These are phyloP conservation scores for Mucor plumbeus DNA, from an alignment of 371 early-diverging fungal species.

Conservation along the genomic window DNA sequence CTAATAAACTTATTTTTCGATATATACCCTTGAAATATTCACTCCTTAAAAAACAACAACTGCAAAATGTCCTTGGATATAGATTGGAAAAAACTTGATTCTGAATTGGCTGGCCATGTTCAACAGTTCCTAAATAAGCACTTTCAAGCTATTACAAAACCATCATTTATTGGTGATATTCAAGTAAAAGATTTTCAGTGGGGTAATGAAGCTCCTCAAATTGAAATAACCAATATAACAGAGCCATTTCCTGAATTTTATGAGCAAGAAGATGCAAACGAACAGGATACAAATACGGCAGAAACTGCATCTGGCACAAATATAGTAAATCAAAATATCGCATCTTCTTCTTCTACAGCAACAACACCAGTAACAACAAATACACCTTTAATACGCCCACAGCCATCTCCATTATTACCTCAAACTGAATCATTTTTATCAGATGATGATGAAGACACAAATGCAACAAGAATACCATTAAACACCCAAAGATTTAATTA, in stretches of 20 bases:
- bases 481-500: slow-evolving; percentile 43
- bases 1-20: slow-evolving; percentile 6
- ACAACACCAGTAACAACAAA: background rate
- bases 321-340: background rate
- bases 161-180: slow-evolving; percentile 87
- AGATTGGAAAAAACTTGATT: slow-evolving; percentile 84
- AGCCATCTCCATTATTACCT: background rate
- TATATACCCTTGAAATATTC: background rate
- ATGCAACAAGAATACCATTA: slow-evolving; percentile 18
- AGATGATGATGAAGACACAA: slow-evolving; percentile 8
- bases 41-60: background rate
- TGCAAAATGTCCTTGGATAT: slow-evolving; percentile 83
- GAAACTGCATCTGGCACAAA: background rate
- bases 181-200: slow-evolving; percentile 82
- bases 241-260: slow-evolving; percentile 94
- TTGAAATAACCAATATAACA: slow-evolving; percentile 83
- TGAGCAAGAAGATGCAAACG: slow-evolving; percentile 38
- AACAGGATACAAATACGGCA: background rate
- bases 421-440: slow-evolving; percentile 12
- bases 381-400: background rate
- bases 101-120: slow-evolving; percentile 73
- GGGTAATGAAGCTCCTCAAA: slow-evolving; percentile 80
- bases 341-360: background rate
- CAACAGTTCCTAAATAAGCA: slow-evolving; percentile 81
- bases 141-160: slow-evolving; percentile 73